A percentile compares a stretch with the other conserved stretches of the same genome.
These are phyloP conservation scores for Pseudomonodictys pantanalensis DNA, from an alignment of 495 filamentous ascomycete species.

Conservation along the genomic window DNA sequence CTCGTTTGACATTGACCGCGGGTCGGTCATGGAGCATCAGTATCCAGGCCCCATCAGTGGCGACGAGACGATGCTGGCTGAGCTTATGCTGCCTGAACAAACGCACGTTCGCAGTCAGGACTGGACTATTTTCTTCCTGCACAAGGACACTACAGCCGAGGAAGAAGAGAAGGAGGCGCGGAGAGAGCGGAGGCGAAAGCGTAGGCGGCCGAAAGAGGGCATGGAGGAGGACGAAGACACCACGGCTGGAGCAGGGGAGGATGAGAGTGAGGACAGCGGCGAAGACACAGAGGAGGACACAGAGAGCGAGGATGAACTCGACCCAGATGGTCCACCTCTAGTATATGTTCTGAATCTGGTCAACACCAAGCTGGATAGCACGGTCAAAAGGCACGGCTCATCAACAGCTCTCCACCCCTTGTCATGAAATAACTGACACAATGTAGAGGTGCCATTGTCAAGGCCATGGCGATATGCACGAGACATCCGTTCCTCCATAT, in stretches of 20 bases:
- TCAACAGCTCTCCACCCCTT: background rate
- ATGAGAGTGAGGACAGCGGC: slow-evolving; percentile 48
- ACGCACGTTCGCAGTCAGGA: slow-evolving; percentile 93
- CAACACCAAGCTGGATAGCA: slow-evolving; percentile 94
- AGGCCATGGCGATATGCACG: slow-evolving; percentile 99
- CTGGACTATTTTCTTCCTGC: slow-evolving; percentile 98
- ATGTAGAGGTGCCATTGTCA: slow-evolving; percentile 83
- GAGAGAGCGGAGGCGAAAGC: slow-evolving; percentile 50
- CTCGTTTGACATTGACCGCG: slow-evolving; percentile 93
- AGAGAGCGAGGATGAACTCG: slow-evolving; percentile 57
- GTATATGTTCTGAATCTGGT: slow-evolving; percentile 97
- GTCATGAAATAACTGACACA: slow-evolving; percentile 21
- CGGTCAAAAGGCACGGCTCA: slow-evolving; percentile 65
- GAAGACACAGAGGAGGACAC: slow-evolving; percentile 49
- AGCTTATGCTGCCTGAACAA: slow-evolving; percentile 98
- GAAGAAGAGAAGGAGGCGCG: slow-evolving; percentile 57
- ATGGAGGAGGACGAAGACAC: slow-evolving; percentile 24
- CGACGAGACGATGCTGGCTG: slow-evolving; percentile 96
- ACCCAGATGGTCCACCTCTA: slow-evolving; percentile 77
- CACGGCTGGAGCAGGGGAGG: slow-evolving; percentile 39
- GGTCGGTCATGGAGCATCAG: slow-evolving; percentile 97
- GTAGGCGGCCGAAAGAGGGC: slow-evolving; percentile 39
- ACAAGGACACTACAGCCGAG: slow-evolving; percentile 86
- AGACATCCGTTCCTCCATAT: slow-evolving; percentile 98
- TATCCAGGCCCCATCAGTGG: slow-evolving; percentile 91